Evolutionary conservation across 345 rosid species (phyloP), one percentile per base, ranked within the genome.

Genomic region (Brassica nigra): DNA sequence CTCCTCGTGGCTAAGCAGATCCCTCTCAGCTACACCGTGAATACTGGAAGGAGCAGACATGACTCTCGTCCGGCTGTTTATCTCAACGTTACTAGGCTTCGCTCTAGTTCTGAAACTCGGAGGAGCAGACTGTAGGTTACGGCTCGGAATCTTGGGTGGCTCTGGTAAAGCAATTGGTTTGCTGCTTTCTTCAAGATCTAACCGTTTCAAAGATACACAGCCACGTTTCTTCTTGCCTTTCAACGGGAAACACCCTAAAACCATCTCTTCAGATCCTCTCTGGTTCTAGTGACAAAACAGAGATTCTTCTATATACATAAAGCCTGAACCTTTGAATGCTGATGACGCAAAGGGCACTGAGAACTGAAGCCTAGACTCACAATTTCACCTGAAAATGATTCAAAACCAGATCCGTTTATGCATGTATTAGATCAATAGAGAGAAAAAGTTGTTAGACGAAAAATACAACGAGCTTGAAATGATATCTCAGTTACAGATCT

Each of bases 31-130:
- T 8, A 89, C 85, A 84, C 91, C 97, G 54, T 82, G 81, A 65
- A 95, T 92, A 74, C 93, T 90, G 7, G 91, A 90, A 1, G 99
- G 99, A 55, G 98, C 98, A 37, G 99, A 95, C 67, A 88, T 75
- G 0, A 93, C 89, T 11, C 98, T 84, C 8, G 87, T 74, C 62
- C 98, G 83, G 74, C 47, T 33, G 36, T 62, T 83, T 18, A 28
- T 70, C 39, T 76, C 80, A 4, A 68, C 76, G 63, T 73, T 88
- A 10, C 62, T 55, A 8, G 78, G 97, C 78, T 93, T 93, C 73
- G 86, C 97, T 64, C 99, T 85, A 4, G 96, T 88, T 80, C 86
- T 89, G 87, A 95, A 95, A 83, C 99, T 95, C 6, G 99, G 91
- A 4, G 99, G 99, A 34, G 99, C 97, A 0, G 99, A 95, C 66